Percentiles rank a stretch among this genome's conserved stretches.
Evolutionary conservation across 345 rosid genomes (phyloP).

Genomic region (Eutrema japonicum): DNA sequence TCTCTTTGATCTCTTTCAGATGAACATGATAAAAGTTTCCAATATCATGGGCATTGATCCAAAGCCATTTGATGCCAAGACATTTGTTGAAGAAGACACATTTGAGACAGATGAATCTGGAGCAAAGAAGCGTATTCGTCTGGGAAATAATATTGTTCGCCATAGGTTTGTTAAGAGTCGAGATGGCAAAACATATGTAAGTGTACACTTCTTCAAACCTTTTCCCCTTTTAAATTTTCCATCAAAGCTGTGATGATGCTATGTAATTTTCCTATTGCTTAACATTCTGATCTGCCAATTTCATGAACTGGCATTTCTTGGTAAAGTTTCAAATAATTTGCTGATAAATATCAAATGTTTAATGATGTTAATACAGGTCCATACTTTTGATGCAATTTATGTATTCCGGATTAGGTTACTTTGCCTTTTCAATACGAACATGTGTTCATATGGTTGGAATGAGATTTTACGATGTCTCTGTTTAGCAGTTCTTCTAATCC

Average conservation of each 20-base stretch:
- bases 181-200: conserved; percentile 75
- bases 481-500: conserved; percentile 20
- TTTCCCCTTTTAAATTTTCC: not conserved
- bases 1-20: conserved; percentile 54
- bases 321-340: conserved; percentile 15
- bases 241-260: conserved; percentile 8
- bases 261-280: conserved; percentile 2
- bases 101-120: conserved; percentile 89
- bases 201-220: conserved; percentile 44
- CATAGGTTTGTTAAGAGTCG: conserved; percentile 75
- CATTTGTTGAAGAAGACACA: conserved; percentile 89
- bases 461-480: conserved; percentile 7
- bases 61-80: conserved; percentile 89
- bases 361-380: not conserved
- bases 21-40: conserved; percentile 92
- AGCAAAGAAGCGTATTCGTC: conserved; percentile 71
- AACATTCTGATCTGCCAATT: conserved; percentile 19
- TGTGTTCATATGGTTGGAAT: too few relatives aligned
- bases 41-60: conserved; percentile 98
- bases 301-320: conserved; percentile 27
- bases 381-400: conserved; percentile 13
- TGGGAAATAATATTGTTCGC: conserved; percentile 93
- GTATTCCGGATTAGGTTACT: conserved; percentile 9
- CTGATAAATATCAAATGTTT: not conserved
- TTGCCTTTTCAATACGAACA: not conserved